Base-by-base conservation (phyloP, 257 asterid species). In the Fraxinus cuspidata region DNA sequence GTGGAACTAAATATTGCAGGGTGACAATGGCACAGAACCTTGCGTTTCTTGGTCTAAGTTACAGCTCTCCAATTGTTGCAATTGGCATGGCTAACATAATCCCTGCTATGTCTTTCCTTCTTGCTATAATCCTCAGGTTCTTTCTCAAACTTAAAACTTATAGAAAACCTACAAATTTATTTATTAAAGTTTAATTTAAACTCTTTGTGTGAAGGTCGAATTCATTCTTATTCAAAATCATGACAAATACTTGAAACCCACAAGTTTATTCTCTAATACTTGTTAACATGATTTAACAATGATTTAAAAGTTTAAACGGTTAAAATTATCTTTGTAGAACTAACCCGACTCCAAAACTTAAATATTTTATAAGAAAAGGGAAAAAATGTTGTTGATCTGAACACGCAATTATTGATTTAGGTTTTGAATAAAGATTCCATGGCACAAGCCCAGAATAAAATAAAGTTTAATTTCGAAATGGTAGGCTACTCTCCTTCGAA, bases 1-100 rank as follows among this genome's bases (percentile, higher is more conserved):
- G 7, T 53, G 64, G 64, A 44, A 7, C 2, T 7, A 37, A 31
- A n/a, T 34, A 32, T 77, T 85, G 82, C 94, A 92, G 97, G 89
- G 88, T 90, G 64, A 84, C 91, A 7, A 75, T 92, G 65, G 86
- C 92, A 53, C 97, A 92, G 49, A 92, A 92, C 73, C 93, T 92
- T 40, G 92, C 96, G 81, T 92, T 85, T 83, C 77, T 88, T 71
- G 97, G 96, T 15, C 83, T 92, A 44, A 89, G 91, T 80, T 92
- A 89, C 75, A 89, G 96, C 82, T 92, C 97, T 71, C 97, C 97
- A 3, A 90, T 90, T 38, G 94, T 89, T 72, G 97, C 97, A 75
- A 85, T 89, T 80, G 91, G 92, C 77, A 88, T 89, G 93, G 97
- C 91, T 51, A 89, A 89, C 70, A 86, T 84, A 77, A 77, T 89